These are phyloP conservation scores for Thalassiosira profunda DNA, from an alignment of 108 stramenopile species.

Conservation along the genomic window DNA sequence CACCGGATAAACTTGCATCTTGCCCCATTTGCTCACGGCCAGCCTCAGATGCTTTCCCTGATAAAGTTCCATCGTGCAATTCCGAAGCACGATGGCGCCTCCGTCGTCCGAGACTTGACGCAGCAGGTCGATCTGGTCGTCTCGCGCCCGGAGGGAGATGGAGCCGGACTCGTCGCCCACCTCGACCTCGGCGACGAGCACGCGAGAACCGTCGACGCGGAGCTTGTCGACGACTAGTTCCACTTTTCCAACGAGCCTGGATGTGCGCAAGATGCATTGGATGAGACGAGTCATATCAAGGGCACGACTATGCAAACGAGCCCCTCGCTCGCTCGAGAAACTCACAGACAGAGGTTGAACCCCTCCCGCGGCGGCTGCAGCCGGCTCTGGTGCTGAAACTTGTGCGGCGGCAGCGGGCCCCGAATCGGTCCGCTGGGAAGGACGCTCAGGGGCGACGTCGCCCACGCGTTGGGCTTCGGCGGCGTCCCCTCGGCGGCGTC, in stretches of 20 bases:
- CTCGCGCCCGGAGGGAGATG: constrained; percentile 81
- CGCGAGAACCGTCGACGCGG: constrained; percentile 80
- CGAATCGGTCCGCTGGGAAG: constrained; percentile 4
- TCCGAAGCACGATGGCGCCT: constrained; percentile 82
- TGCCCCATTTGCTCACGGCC: constrained; percentile 92
- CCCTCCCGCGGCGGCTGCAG: constrained; percentile 83
- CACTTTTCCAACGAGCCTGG: constrained; percentile 77
- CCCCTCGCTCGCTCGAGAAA: constrained; percentile 6
- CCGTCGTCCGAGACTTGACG: constrained; percentile 50
- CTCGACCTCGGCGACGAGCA: constrained; percentile 84
- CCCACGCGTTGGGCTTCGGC: neutral
- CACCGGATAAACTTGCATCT: constrained; percentile 68
- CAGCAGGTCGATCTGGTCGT: constrained; percentile 85
- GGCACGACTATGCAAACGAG: neutral
- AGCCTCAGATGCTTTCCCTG: constrained; percentile 81
- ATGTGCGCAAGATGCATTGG: neutral
- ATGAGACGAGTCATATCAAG: neutral
- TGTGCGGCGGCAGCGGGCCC: constrained; percentile 7
- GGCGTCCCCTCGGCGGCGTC: neutral
- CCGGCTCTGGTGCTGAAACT: constrained; percentile 56
- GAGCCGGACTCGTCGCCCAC: constrained; percentile 85
- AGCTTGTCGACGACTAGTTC: constrained; percentile 84
- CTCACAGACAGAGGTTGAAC: constrained; percentile 88
- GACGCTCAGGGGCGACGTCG: neutral
- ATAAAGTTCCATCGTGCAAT: constrained; percentile 82